Percentiles rank a stretch among this genome's conserved stretches.
Evolutionary conservation across 1,284 basidiomycete species (phyloP).

Genomic region (Boletus smithii): DNA sequence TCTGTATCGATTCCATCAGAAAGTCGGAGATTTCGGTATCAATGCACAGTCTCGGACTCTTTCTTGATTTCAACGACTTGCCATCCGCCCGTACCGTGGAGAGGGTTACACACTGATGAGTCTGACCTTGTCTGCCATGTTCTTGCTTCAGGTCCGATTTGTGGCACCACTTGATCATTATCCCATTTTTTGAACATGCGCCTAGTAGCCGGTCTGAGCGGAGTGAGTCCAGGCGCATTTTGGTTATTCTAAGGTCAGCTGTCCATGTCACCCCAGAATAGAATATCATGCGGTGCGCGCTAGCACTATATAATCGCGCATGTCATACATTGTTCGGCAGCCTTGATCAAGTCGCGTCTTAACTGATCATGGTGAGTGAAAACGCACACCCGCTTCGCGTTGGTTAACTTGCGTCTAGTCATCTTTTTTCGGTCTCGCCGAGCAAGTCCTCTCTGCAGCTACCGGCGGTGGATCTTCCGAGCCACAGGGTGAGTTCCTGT

Average conservation of each 20-base stretch:
- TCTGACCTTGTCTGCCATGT: too few relatives aligned
- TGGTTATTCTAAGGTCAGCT: slow-evolving; percentile 17
- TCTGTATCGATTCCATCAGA: too few relatives aligned
- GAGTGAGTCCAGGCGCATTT: not conserved
- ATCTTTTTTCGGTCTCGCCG: slow-evolving; percentile 61
- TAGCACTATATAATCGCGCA: slow-evolving; percentile 15
- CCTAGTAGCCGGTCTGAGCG: too few relatives aligned
- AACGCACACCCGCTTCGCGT: not conserved
- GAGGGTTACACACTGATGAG: too few relatives aligned
- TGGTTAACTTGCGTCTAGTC: slow-evolving; percentile 43
- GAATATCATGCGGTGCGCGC: slow-evolving; percentile 21
- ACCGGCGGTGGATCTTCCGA: slow-evolving; percentile 44
- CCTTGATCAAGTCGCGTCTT: slow-evolving; percentile 7
- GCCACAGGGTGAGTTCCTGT: slow-evolving; percentile 21
- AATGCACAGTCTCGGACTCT: too few relatives aligned
- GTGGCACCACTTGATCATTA: too few relatives aligned
- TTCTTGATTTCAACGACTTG: too few relatives aligned
- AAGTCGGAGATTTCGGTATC: too few relatives aligned
- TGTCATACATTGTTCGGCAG: slow-evolving; percentile 13
- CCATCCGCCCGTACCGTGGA: too few relatives aligned
- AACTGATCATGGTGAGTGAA: slow-evolving; percentile 31
- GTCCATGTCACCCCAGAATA: slow-evolving; percentile 24
- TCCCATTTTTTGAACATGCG: too few relatives aligned
- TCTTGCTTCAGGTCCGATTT: too few relatives aligned
- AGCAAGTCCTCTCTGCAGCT: slow-evolving; percentile 45